A percentile compares a stretch with the other conserved stretches of the same genome.
Evolutionary conservation across 495 filamentous ascomycete genomes (phyloP).

Genomic region (Polyplosphaeria fusca): DNA sequence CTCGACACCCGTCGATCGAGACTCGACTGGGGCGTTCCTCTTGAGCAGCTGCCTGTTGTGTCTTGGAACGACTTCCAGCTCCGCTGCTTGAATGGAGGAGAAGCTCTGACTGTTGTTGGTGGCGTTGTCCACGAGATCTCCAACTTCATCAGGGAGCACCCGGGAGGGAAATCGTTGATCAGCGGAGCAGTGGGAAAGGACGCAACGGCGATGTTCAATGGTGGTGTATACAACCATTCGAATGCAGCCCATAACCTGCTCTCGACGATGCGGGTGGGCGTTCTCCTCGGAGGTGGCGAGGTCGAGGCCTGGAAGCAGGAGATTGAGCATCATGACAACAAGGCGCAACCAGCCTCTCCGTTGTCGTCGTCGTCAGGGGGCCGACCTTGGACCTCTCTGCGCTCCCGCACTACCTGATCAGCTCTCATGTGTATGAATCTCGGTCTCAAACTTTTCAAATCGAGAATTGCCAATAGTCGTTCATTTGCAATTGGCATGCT

Average conservation of each 20-base stretch:
- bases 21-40: conserved; percentile 90
- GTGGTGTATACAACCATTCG: conserved; percentile 93
- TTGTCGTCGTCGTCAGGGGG: no score
- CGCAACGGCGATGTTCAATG: conserved; percentile 97
- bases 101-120: conserved; percentile 71
- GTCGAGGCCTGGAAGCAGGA: conserved; percentile 93
- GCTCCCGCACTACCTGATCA: no score
- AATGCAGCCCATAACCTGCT: conserved; percentile 97
- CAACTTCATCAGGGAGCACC: conserved; percentile 92
- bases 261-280: conserved; percentile 93
- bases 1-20: conserved; percentile 86
- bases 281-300: conserved; percentile 90
- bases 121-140: conserved; percentile 93
- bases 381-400: no score
- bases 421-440: no score
- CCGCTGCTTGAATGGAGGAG: conserved; percentile 80
- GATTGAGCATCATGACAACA: no score
- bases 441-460: no score
- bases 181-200: conserved; percentile 91
- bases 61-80: conserved; percentile 91
- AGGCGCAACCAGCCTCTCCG: no score
- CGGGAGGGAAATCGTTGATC: conserved; percentile 94
- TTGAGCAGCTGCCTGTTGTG: conserved; percentile 89
- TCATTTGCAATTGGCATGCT: no score
- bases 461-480: no score